Percentiles rank a stretch among this genome's conserved stretches.
phyloP scores from a whole-genome alignment of 2,329 filamentous ascomycete species.

The Emericellopsis atlantica region DNA sequence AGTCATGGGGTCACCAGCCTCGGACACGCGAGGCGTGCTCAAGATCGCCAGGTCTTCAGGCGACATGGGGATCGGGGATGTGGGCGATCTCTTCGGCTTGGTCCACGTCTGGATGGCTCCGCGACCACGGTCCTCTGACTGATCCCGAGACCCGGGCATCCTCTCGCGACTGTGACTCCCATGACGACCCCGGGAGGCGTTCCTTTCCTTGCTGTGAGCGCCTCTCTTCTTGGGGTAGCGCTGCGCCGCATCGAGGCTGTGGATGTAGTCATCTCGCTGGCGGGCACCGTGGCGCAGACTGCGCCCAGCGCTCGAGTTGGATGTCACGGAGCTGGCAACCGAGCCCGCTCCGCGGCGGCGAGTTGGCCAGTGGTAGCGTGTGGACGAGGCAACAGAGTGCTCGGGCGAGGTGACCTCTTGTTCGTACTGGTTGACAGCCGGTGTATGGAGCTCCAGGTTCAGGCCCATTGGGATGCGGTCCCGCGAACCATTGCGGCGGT shows the following conservation, averaged over 20 bases:
- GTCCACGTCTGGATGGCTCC: slow-evolving; percentile 51
- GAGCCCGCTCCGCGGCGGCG: slow-evolving; percentile 39
- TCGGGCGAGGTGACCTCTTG: slow-evolving; percentile 38
- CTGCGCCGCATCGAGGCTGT: slow-evolving; percentile 68
- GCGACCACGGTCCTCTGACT: slow-evolving; percentile 60
- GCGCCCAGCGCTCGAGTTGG: slow-evolving; percentile 36
- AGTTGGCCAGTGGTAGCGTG: slow-evolving; percentile 41
- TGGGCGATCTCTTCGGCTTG: slow-evolving; percentile 75
- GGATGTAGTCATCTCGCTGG: slow-evolving; percentile 74
- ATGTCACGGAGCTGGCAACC: slow-evolving; percentile 43
- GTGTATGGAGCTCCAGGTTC: slow-evolving; percentile 44
- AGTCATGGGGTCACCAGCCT: slow-evolving; percentile 26
- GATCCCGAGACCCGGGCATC: slow-evolving; percentile 42
- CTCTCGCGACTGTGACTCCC: slow-evolving; percentile 36
- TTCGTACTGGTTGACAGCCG: slow-evolving; percentile 25
- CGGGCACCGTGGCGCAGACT: slow-evolving; percentile 29
- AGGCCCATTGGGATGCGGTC: slow-evolving; percentile 66
- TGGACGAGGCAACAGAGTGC: slow-evolving; percentile 38
- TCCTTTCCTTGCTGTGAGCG: slow-evolving; percentile 35
- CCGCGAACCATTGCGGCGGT: slow-evolving; percentile 57
- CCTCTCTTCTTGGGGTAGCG: slow-evolving; percentile 43
- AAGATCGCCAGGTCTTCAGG: slow-evolving; percentile 67
- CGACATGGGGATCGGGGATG: slow-evolving; percentile 88
- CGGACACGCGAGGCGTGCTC: slow-evolving; percentile 28
- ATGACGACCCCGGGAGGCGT: slow-evolving; percentile 30